Conservation (phyloP, 1,284 basidiomycete species). For the Leccinum fuscescens region DNA sequence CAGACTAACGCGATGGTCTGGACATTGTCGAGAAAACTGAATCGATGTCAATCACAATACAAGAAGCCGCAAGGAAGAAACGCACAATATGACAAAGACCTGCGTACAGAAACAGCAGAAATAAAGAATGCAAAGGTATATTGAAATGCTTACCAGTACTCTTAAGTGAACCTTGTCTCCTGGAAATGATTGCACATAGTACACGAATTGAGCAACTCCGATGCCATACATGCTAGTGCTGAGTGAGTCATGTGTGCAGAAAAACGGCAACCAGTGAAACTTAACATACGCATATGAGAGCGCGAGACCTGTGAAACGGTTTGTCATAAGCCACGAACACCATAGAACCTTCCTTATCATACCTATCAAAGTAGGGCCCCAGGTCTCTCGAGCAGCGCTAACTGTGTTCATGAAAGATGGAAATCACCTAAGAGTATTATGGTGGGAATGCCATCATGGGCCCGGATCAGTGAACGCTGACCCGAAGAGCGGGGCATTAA, state of each 20-base stretch:
- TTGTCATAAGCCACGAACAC: not conserved
- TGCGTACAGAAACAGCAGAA: not conserved
- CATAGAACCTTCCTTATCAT: not conserved
- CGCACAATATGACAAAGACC: constrained; percentile 16
- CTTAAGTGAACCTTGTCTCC: constrained; percentile 11
- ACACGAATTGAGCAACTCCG: constrained; percentile 15
- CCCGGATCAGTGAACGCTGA: too few relatives aligned
- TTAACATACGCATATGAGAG: not conserved
- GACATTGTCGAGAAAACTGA: constrained; percentile 10
- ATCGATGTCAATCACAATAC: constrained; percentile 3
- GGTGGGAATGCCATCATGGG: not conserved
- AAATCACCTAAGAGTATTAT: not conserved
- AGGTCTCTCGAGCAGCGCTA: not conserved
- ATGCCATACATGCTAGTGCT: constrained; percentile 13
- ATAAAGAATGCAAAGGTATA: not conserved
- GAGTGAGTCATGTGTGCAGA: not conserved
- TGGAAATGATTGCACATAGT: constrained; percentile 21
- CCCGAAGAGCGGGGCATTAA: too few relatives aligned
- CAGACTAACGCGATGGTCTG: not conserved
- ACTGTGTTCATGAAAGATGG: not conserved
- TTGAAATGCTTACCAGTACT: constrained; percentile 6
- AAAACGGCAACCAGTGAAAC: not conserved
- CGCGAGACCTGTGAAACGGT: not conserved
- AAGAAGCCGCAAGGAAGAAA: too few relatives aligned
- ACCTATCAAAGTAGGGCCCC: constrained; percentile 15